These are phyloP conservation scores for Lyophyllum semitale DNA, from an alignment of 768 basidiomycete species.

Conservation along the genomic window DNA sequence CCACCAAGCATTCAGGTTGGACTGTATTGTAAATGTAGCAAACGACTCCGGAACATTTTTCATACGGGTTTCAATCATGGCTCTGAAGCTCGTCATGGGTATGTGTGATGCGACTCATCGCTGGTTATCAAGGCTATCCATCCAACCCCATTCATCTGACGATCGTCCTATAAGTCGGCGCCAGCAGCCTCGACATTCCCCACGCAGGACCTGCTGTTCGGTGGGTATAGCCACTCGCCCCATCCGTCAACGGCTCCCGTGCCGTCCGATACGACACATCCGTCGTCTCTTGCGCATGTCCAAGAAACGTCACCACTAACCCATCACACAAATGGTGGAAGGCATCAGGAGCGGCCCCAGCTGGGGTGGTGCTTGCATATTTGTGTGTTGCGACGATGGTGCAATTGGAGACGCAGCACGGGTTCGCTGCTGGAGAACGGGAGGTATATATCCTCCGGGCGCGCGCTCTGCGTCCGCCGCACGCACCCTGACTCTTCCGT, in stretches of 20 bases:
- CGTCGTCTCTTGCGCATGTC: slow-evolving; percentile 23
- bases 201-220: neutral
- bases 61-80: too few relatives aligned
- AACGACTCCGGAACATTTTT: too few relatives aligned
- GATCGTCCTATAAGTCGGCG: neutral
- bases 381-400: neutral
- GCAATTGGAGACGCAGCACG: neutral
- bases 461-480: slow-evolving; percentile 12
- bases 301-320: neutral
- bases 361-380: neutral
- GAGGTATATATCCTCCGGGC: slow-evolving; percentile 6
- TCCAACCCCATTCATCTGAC: neutral
- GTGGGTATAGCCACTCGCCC: neutral
- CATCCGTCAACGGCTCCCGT: slow-evolving; percentile 16
- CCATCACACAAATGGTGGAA: neutral
- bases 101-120: too few relatives aligned
- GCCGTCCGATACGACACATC: slow-evolving; percentile 25
- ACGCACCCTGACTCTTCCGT: slow-evolving; percentile 29
- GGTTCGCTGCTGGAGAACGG: slow-evolving; percentile 5
- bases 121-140: too few relatives aligned
- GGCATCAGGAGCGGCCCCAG: neutral
- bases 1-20: too few relatives aligned
- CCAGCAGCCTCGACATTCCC: neutral
- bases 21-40: too few relatives aligned
- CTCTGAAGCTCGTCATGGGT: too few relatives aligned